Evolutionary conservation across 257 asterid genomes (phyloP).

Genomic region (Paraleonurus japonicus): DNA sequence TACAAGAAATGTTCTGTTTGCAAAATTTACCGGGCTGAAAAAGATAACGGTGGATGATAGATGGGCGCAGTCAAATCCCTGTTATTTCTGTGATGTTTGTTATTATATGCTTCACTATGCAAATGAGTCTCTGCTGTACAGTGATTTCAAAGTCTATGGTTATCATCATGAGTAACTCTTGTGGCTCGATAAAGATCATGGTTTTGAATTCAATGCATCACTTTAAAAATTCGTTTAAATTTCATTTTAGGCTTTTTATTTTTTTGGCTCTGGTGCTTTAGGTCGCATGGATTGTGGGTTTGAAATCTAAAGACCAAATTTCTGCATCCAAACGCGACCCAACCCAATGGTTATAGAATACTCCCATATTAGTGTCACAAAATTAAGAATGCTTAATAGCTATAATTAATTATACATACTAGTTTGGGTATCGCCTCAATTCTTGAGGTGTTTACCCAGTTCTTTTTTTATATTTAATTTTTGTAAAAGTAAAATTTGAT

Average conservation of each 20-base stretch:
- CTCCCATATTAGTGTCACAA: not conserved
- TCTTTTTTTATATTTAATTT: too few species aligned
- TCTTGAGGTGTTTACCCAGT: not conserved
- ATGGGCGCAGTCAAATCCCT: slow-evolving; percentile 78
- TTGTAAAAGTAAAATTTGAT: too few species aligned
- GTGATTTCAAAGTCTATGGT: slow-evolving; percentile 71
- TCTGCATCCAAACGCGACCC: not conserved
- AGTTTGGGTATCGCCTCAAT: too few species aligned
- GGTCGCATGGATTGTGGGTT: not conserved
- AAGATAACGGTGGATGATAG: slow-evolving; percentile 84
- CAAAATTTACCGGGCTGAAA: slow-evolving; percentile 71
- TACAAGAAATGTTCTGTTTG: slow-evolving; percentile 76
- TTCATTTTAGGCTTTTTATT: not conserved
- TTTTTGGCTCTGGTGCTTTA: not conserved
- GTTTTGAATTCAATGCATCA: not conserved
- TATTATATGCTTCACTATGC: slow-evolving; percentile 91
- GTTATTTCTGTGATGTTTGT: slow-evolving; percentile 86
- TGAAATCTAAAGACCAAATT: not conserved
- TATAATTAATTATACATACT: not conserved
- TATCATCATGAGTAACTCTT: slow-evolving; percentile 50
- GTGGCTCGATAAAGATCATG: not conserved
- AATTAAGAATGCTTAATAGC: not conserved
- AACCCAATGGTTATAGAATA: too few species aligned
- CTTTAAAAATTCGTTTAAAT: not conserved
- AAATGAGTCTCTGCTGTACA: slow-evolving; percentile 59